phyloP scores from a whole-genome alignment of 2,329 filamentous ascomycete genomes.

The Coniochaeta hoffmannii region DNA sequence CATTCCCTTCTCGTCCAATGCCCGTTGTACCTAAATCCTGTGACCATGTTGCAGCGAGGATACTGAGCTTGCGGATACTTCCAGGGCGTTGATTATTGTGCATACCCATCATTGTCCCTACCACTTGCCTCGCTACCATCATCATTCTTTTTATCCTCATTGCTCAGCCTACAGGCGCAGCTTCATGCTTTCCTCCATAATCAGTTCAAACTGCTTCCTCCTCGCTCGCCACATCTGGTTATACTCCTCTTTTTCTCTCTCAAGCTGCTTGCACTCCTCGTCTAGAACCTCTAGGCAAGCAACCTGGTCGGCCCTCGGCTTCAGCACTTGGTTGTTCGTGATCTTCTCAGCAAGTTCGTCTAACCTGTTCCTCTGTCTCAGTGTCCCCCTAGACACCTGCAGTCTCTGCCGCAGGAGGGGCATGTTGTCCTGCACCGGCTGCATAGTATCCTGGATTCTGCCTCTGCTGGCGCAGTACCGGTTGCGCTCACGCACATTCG shows the following conservation, averaged over 20 bases:
- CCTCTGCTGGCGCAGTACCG: conserved; percentile 76
- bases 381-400: conserved; percentile 65
- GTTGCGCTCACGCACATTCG: conserved; percentile 75
- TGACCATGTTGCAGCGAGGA: no score
- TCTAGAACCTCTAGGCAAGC: conserved; percentile 75
- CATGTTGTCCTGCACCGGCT: conserved; percentile 70
- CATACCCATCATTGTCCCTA: conserved; percentile 53
- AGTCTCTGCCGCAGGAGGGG: conserved; percentile 64
- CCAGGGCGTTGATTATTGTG: no score
- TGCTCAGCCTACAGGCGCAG: conserved; percentile 78
- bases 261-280: conserved; percentile 80
- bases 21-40: no score
- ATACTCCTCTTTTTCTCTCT: conserved; percentile 77
- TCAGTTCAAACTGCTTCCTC: conserved; percentile 76
- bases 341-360: conserved; percentile 86
- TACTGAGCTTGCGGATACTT: no score
- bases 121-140: no score
- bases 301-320: conserved; percentile 76
- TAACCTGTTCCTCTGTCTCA: conserved; percentile 75
- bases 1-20: no score
- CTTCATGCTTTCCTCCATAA: conserved; percentile 86
- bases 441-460: conserved; percentile 70
- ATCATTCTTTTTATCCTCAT: conserved; percentile 87
- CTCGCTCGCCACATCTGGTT: conserved; percentile 78
- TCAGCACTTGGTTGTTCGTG: conserved; percentile 69